Evolutionary conservation across 1,284 basidiomycete genomes (phyloP).

Genomic region (Ustilago nuda): DNA sequence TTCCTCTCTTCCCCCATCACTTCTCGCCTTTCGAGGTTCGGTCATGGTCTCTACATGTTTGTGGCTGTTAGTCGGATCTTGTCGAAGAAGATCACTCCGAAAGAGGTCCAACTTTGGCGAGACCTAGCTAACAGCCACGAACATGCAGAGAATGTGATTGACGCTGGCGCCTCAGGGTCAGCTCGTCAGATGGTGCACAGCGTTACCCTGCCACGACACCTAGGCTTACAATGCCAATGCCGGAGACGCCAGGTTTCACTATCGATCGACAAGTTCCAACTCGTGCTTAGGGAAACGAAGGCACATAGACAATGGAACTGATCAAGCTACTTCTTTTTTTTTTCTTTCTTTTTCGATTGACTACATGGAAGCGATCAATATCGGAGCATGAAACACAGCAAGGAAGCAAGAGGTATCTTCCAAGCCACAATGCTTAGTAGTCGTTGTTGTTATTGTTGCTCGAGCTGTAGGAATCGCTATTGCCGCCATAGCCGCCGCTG

Average conservation of each 20-base stretch:
- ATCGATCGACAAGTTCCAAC: not conserved
- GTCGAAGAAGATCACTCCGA: too few species aligned
- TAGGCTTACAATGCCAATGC: too few species aligned
- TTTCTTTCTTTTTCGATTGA: not conserved
- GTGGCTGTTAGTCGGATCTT: too few species aligned
- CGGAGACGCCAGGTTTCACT: not conserved
- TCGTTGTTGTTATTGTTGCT: conserved; percentile 25
- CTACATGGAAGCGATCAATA: conserved; percentile 5
- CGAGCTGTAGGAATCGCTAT: conserved; percentile 17
- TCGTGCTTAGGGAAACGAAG: not conserved
- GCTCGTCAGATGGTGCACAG: too few species aligned
- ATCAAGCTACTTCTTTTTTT: not conserved
- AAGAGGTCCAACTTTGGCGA: not conserved
- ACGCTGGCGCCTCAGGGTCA: not conserved
- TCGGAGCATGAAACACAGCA: not conserved
- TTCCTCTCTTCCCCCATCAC: not conserved
- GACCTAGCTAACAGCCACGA: not conserved
- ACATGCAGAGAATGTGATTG: not conserved
- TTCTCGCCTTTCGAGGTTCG: not conserved
- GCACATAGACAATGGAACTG: not conserved
- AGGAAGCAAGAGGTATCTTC: not conserved
- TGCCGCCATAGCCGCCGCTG: conserved; percentile 6
- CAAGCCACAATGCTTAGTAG: not conserved
- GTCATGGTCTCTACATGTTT: not conserved
- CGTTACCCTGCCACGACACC: too few species aligned